Evolutionary conservation across 139 green algal species (phyloP).

Genomic region (Chlamydomonas asymmetrica): DNA sequence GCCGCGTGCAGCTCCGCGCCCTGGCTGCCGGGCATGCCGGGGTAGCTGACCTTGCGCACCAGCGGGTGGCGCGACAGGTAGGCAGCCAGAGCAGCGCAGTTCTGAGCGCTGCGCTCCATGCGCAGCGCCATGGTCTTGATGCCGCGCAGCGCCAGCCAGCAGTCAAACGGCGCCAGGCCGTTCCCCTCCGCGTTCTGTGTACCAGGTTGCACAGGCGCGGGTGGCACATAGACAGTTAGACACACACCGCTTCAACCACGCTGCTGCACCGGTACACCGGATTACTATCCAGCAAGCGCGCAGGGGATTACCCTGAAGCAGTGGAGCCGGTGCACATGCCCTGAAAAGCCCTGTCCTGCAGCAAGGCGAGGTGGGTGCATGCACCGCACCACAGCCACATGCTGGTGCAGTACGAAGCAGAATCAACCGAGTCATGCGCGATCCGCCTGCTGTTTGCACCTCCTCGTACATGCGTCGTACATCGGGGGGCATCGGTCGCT

Average conservation of each 20-base stretch:
- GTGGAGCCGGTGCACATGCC: no score
- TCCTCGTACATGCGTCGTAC: no score
- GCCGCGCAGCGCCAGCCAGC: slow-evolving; percentile 92
- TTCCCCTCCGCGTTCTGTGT: slow-evolving; percentile 88
- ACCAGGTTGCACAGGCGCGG: not conserved
- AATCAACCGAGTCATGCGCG: no score
- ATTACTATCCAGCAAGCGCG: not conserved
- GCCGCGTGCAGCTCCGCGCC: slow-evolving; percentile 61
- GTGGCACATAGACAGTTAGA: not conserved
- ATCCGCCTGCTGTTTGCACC: no score
- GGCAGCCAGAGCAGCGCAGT: slow-evolving; percentile 70
- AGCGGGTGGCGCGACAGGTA: slow-evolving; percentile 86
- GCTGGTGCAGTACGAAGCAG: no score
- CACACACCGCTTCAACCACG: not conserved
- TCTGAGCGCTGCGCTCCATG: slow-evolving; percentile 76
- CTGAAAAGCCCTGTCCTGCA: no score
- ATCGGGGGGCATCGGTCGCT: no score
- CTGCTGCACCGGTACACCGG: not conserved
- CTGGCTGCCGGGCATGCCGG: slow-evolving; percentile 62
- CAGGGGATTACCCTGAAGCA: no score
- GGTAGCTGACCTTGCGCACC: slow-evolving; percentile 89
- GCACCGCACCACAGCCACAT: no score
- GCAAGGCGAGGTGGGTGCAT: no score
- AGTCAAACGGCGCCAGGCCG: slow-evolving; percentile 91
- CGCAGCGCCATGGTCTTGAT: slow-evolving; percentile 97